Base-by-base conservation (phyloP, 2,329 filamentous ascomycete species). In the Apiospora aurea region DNA sequence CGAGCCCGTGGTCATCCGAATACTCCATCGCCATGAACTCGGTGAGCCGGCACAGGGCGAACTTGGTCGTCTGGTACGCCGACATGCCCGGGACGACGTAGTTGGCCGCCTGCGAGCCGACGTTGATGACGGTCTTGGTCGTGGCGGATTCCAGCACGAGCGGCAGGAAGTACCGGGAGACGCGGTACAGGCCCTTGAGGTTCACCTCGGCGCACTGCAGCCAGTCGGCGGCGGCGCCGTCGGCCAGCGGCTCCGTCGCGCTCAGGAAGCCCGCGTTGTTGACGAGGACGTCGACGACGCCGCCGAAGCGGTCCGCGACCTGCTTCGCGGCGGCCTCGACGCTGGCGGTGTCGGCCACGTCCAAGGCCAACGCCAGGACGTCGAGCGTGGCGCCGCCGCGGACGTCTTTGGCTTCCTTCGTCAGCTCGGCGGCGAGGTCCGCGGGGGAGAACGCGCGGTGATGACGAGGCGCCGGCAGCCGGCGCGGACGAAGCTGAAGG, bases 181-280 rank as follows among this genome's bases (percentile, higher is more conserved):
- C 76, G 1, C 87, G 78, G 75, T 85, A 88, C 0, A 82, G 76
- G 0, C 87, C 88, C 26, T 82, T 81, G 18, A 88, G 53, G 75
- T 89, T 90, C 61, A 87, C 80, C 68, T 85, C 82, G 77, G 82
- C 85, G 0, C 82, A 82, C 26, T 81, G 77, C 81, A 79, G 81
- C 82, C 82, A 84, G 2, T 73, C 75, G 0, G 80, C 79, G 4
- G 79, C 76, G 43, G 81, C 76, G 10, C 70, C 53, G n/a, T 64
- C 18, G 24, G 29, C 34, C 26, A 73, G 34, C 47, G 21, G 69
- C 80, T 41, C n/a, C 24, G n/a, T 8, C 7, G 14, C 44, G 71
- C 75, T 81, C 79, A 81, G 83, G 46, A 82, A 78, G 16, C 82
- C 83, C 1, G 83, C 82, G 51, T 85, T 85, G 77, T 80, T 82